Evolutionary conservation across 1,139 yeast species (phyloP).

Genomic region (Blastobotrys buckinghamii): DNA sequence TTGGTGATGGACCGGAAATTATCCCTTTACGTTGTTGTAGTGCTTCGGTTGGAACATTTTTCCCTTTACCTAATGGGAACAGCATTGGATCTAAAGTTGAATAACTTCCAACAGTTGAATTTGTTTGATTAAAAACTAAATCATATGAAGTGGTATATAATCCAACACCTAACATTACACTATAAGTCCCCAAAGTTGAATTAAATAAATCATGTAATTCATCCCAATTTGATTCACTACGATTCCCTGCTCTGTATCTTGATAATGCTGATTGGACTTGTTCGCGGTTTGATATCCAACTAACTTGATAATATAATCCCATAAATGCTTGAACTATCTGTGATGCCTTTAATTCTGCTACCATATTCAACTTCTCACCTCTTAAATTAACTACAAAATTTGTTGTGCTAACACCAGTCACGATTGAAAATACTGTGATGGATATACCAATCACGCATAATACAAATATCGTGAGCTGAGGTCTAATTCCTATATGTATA

Average conservation of each 20-base stretch:
- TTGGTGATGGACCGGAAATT: conserved; percentile 30
- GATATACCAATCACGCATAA: conserved; percentile 72
- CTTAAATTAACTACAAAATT: conserved; percentile 55
- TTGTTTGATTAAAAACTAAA: conserved; percentile 36
- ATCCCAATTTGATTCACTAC: conserved; percentile 44
- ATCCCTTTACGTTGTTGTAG: conserved; percentile 25
- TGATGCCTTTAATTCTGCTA: conserved; percentile 74
- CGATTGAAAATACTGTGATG: conserved; percentile 65
- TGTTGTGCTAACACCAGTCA: conserved; percentile 75
- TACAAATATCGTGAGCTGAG: conserved; percentile 77
- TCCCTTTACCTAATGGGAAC: conserved; percentile 43
- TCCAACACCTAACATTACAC: conserved; percentile 55
- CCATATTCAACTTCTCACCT: conserved; percentile 66
- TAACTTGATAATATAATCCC: conserved; percentile 61
- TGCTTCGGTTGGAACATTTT: conserved; percentile 38
- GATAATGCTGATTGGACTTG: conserved; percentile 55
- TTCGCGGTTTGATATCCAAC: conserved; percentile 61
- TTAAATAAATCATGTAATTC: conserved; percentile 49
- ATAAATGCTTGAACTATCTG: conserved; percentile 68
- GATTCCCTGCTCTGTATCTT: conserved; percentile 67
- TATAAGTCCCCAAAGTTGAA: conserved; percentile 36
- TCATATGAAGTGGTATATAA: conserved; percentile 52
- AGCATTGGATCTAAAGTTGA: conserved; percentile 30
- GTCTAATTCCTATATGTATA: conserved; percentile 36
- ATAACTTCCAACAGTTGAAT: conserved; percentile 22